Conservation (phyloP, 1,284 basidiomycete genomes). For the Agaricales sp. region DNA sequence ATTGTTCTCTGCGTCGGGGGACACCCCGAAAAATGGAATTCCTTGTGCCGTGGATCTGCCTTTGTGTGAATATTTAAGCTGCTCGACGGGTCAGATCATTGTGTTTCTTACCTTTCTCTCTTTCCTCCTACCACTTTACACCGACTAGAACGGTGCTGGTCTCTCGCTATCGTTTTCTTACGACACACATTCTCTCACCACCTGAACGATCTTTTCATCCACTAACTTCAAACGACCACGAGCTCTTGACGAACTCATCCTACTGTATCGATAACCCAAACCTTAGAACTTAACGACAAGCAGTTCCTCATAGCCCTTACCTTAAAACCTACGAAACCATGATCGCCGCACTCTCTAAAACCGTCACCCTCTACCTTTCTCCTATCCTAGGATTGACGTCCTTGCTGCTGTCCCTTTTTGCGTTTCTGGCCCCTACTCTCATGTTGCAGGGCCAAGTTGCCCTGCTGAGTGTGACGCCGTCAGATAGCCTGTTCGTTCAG, state of each 20-base stretch:
- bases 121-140: not conserved
- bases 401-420: constrained; percentile 52
- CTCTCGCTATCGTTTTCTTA: constrained; percentile 6
- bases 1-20: not conserved
- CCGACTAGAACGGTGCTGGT: not conserved
- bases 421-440: constrained; percentile 51
- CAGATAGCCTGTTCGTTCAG: constrained; percentile 36
- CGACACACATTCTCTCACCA: constrained; percentile 12
- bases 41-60: not conserved
- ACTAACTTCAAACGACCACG: constrained; percentile 10
- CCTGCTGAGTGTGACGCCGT: constrained; percentile 53
- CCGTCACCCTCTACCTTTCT: constrained; percentile 57
- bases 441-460: constrained; percentile 54
- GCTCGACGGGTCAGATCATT: too few species aligned
- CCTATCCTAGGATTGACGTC: constrained; percentile 57
- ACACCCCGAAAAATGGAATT: not conserved
- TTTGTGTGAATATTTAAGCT: not conserved
- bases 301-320: constrained; percentile 9
- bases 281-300: not conserved
- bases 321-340: constrained; percentile 33
- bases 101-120: not conserved
- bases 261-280: constrained; percentile 7
- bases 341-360: constrained; percentile 64
- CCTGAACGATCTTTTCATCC: constrained; percentile 22
- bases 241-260: constrained; percentile 9